Base-by-base conservation (phyloP, 2,329 filamentous ascomycete genomes). In the Trichoderma endophyticum region DNA sequence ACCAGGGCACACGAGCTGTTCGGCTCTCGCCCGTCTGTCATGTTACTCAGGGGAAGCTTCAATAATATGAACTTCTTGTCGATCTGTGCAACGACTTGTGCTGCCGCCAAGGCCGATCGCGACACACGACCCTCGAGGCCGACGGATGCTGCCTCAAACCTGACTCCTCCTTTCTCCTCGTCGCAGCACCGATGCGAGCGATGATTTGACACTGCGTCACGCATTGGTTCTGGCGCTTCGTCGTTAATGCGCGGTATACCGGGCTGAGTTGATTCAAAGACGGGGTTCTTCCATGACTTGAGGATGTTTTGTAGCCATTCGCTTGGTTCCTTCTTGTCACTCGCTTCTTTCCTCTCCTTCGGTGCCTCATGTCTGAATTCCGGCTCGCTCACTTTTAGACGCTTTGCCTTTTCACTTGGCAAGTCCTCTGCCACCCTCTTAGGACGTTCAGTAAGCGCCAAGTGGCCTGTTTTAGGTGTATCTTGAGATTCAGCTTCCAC, bases 21-120 rank as follows among this genome's bases (percentile, higher is more conserved):
- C 6, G 69, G 34, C 32, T 62, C 18, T 32, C 43, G 15, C 32
- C n/a, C 24, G 7, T 32, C 32, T 56, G 63, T 11, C n/a, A 59
- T 12, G 21, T 51, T 26, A 26, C 77, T 67, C 15, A 79, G 72
- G 0, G 81, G 79, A 64, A 93, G 82, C 73, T 88, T 91, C 26
- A 90, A 84, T 0, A 99, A 82, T 18, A 99, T 92, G 78, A 97
- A 99, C 79, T 99, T 99, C 15, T 84, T 86, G 79, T 98, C 95
- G 1, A 99, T 91, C 77, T 99, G 96, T 0, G 90, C 86, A 56
- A 99, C 87, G 0, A 97, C 84, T 63, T 87, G 82, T 0, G 93
- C 92, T 8, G 81, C 78, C 2, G 80, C 78, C 9, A 98, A 82
- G 0, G 86, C 86, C 5, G 83, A 77, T 74, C 90, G 93, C 1